Evolutionary conservation across 2,329 filamentous ascomycete genomes (phyloP).

Genomic region (Phialophora verrucosa): DNA sequence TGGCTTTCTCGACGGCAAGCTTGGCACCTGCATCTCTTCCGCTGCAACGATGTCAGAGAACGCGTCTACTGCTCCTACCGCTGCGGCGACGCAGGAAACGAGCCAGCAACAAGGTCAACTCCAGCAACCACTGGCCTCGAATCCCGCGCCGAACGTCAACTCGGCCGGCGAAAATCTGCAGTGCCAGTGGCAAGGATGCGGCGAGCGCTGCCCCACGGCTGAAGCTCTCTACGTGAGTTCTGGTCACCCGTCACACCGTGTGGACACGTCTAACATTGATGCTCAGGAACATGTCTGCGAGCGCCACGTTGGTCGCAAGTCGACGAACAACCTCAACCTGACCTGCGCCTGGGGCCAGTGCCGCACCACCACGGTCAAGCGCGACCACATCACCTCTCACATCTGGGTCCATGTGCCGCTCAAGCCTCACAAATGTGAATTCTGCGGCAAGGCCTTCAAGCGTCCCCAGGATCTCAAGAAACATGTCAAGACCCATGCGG

Average conservation of each 20-base stretch:
- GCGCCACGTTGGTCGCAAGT: slow-evolving; percentile 97
- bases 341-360: slow-evolving; percentile 98
- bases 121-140: slow-evolving; percentile 24
- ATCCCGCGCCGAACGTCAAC: slow-evolving; percentile 37
- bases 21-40: slow-evolving; percentile 18
- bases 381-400: slow-evolving; percentile 98
- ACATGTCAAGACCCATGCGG: slow-evolving; percentile 98
- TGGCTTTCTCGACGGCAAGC: slow-evolving; percentile 10
- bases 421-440: slow-evolving; percentile 98
- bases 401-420: slow-evolving; percentile 98
- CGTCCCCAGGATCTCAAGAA: slow-evolving; percentile 98
- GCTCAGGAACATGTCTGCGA: slow-evolving; percentile 94
- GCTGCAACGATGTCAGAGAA: slow-evolving; percentile 22
- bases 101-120: slow-evolving; percentile 34
- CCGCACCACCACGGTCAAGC: slow-evolving; percentile 95
- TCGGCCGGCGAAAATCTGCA: slow-evolving; percentile 48
- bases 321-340: slow-evolving; percentile 96
- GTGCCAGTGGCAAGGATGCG: slow-evolving; percentile 68
- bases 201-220: slow-evolving; percentile 63
- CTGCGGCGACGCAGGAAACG: slow-evolving; percentile 32
- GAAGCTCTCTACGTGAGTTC: slow-evolving; percentile 66
- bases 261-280: slow-evolving; percentile 26
- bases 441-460: slow-evolving; percentile 99
- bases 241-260: slow-evolving; percentile 24
- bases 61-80: slow-evolving; percentile 26